A percentile compares a stretch with the other conserved stretches of the same genome.
Conservation (phyloP, 169 alveolate genomes). For the Cryptosporidium viatorum region DNA sequence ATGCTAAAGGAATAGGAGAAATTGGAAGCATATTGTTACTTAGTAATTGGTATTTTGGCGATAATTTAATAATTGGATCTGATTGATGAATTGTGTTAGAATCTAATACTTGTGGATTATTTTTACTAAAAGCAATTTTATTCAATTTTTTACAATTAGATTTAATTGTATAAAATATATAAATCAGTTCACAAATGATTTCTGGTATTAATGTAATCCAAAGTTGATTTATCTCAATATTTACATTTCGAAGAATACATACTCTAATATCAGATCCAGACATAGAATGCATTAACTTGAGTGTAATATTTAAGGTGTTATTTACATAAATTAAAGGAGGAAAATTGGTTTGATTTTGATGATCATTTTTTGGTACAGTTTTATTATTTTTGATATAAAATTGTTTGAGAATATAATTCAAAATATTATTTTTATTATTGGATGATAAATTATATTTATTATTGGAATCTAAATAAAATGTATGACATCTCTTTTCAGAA, state of each 20-base stretch:
- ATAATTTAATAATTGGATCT: neutral
- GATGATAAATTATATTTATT: neutral
- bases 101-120: neutral
- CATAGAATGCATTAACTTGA: conserved; percentile 65
- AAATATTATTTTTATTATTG: neutral
- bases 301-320: neutral
- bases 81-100: neutral
- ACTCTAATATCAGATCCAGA: conserved; percentile 55
- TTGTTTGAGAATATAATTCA: conserved; percentile 9
- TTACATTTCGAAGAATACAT: neutral
- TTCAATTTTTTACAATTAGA: neutral
- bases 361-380: neutral
- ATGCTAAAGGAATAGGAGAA: neutral
- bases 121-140: neutral
- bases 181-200: conserved; percentile 46
- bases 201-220: conserved; percentile 31
- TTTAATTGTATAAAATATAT: neutral
- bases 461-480: conserved; percentile 19
- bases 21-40: neutral
- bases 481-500: conserved; percentile 46
- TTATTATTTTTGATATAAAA: neutral
- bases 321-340: conserved; percentile 40
- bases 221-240: conserved; percentile 8
- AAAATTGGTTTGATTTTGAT: neutral
- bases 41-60: neutral